These are phyloP conservation scores for Aspergillus fructus DNA, from an alignment of 2,329 filamentous ascomycete species.

Conservation along the genomic window DNA sequence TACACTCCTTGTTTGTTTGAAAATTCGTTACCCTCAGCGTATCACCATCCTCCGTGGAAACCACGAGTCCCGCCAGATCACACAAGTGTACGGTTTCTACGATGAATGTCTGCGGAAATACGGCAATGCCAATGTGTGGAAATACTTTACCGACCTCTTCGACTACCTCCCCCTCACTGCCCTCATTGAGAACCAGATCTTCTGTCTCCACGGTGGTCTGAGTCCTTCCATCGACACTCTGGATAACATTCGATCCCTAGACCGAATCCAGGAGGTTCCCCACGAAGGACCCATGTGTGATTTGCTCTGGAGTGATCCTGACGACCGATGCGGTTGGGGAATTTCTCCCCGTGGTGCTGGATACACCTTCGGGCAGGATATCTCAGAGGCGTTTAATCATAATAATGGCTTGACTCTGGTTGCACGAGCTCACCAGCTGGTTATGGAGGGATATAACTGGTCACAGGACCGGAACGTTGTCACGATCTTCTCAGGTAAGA, in stretches of 20 bases:
- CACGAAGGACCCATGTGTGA: conserved; percentile 99
- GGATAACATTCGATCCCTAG: conserved; percentile 91
- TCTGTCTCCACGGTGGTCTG: conserved; percentile 95
- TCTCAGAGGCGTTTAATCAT: conserved; percentile 98
- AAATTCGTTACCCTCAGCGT: conserved; percentile 95
- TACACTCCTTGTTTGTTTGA: conserved; percentile 90
- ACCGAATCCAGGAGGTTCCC: conserved; percentile 96
- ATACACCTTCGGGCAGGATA: conserved; percentile 95
- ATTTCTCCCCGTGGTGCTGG: conserved; percentile 92
- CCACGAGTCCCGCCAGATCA: conserved; percentile 98
- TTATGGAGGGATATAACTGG: conserved; percentile 99
- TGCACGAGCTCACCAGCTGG: conserved; percentile 92
- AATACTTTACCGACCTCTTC: conserved; percentile 98
- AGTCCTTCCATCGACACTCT: conserved; percentile 95
- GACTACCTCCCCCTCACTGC: conserved; percentile 97
- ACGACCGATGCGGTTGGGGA: conserved; percentile 94
- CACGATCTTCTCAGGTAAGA: conserved; percentile 89
- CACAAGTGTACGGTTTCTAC: conserved; percentile 98
- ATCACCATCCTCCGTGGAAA: conserved; percentile 99
- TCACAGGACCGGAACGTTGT: conserved; percentile 97
- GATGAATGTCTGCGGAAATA: conserved; percentile 99
- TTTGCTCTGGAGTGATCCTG: conserved; percentile 94
- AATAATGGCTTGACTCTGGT: conserved; percentile 97
- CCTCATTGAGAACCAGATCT: conserved; percentile 98
- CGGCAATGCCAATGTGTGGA: conserved; percentile 98